Percentiles rank a stretch among this genome's conserved stretches.
Evolutionary conservation across 2,329 filamentous ascomycete species (phyloP).

Genomic region (Fusarium sp.): DNA sequence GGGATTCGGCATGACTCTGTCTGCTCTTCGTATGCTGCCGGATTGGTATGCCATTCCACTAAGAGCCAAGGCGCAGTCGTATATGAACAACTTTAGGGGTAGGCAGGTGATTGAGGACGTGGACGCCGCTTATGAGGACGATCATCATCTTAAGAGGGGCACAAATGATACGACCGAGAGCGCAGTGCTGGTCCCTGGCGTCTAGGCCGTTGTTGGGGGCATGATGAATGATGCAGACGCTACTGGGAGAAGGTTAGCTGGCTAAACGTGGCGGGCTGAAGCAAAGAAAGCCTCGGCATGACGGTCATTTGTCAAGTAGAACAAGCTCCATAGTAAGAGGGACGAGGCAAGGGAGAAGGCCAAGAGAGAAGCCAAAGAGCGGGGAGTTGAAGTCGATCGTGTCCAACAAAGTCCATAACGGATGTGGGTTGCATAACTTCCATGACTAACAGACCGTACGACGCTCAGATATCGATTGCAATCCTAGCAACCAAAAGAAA

Average conservation of each 20-base stretch:
- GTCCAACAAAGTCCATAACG: neutral
- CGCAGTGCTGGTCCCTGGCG: constrained; percentile 52
- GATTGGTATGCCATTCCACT: constrained; percentile 71
- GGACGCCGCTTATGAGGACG: constrained; percentile 52
- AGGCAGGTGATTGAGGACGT: constrained; percentile 62
- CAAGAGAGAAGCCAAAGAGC: neutral
- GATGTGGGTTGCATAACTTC: constrained; percentile 1
- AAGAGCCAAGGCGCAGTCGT: constrained; percentile 56
- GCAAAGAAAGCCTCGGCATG: neutral
- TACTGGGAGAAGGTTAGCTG: neutral
- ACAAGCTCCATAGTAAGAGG: neutral
- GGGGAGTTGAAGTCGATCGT: neutral
- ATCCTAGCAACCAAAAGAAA: constrained; percentile 4
- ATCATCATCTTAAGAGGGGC: constrained; percentile 18
- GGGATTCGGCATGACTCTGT: constrained; percentile 52
- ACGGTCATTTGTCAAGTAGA: neutral
- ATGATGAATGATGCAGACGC: neutral
- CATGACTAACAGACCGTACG: constrained; percentile 2
- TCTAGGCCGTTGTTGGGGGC: constrained; percentile 19
- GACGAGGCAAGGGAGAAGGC: neutral
- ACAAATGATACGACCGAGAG: constrained; percentile 50
- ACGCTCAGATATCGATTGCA: constrained; percentile 2
- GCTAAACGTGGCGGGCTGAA: neutral
- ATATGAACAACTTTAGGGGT: constrained; percentile 60
- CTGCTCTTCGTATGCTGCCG: constrained; percentile 66